Conservation (phyloP, 2,329 filamentous ascomycete species). For the Davidsoniella eucalypti region DNA sequence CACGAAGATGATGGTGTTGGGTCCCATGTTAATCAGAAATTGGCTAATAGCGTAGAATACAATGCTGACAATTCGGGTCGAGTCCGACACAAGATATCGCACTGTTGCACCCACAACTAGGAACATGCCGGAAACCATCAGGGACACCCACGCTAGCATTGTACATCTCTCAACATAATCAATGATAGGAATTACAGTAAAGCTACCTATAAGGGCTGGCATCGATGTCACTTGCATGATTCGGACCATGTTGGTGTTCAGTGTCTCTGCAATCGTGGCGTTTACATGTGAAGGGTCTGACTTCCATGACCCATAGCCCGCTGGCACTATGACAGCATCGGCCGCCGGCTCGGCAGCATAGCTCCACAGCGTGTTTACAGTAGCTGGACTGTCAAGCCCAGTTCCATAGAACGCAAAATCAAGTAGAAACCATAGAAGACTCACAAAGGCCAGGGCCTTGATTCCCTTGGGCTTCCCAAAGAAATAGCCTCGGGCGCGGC, state of each 20-base stretch:
- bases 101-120: constrained; percentile 13
- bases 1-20: constrained; percentile 20
- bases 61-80: constrained; percentile 5
- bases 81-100: constrained; percentile 8
- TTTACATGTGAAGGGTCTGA: constrained; percentile 14
- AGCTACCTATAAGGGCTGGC: constrained; percentile 13
- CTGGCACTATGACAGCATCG: constrained; percentile 4
- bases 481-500: constrained; percentile 12
- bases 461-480: constrained; percentile 16
- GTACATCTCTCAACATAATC: constrained; percentile 13
- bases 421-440: constrained; percentile 34
- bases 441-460: constrained; percentile 25
- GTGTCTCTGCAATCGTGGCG: constrained; percentile 14
- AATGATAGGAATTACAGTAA: constrained; percentile 13
- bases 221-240: constrained; percentile 13
- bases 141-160: constrained; percentile 12
- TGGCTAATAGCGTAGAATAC: constrained; percentile 16
- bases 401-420: constrained; percentile 39
- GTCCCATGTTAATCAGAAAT: constrained; percentile 19
- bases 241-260: constrained; percentile 13
- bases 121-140: constrained; percentile 14
- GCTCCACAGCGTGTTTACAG: constrained; percentile 22
- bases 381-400: constrained; percentile 27
- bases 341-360: constrained; percentile 6
- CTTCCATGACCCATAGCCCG: constrained; percentile 11